These are phyloP conservation scores for Pugionium dolabratum DNA, from an alignment of 345 rosid species.

Conservation along the genomic window DNA sequence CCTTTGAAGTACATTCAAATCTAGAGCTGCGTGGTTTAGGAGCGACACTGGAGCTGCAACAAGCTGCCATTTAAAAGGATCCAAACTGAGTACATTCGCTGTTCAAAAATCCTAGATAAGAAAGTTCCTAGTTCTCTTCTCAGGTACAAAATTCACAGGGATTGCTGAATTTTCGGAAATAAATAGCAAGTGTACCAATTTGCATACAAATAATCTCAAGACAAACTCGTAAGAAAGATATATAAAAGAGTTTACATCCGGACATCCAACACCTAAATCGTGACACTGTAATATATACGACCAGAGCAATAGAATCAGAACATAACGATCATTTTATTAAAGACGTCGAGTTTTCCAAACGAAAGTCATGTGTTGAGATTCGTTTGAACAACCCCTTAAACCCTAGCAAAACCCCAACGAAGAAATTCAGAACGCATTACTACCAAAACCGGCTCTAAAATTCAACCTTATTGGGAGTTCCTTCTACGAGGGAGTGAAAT, in stretches of 20 bases:
- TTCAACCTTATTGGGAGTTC: constrained; percentile 45
- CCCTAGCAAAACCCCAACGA: constrained; percentile 51
- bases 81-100: constrained; percentile 4
- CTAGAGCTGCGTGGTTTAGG: constrained; percentile 45
- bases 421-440: background rate
- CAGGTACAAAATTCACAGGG: background rate
- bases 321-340: background rate
- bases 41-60: constrained; percentile 46
- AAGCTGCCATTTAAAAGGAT: constrained; percentile 42
- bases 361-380: constrained; percentile 15
- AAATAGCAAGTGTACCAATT: background rate
- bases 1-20: constrained; percentile 45
- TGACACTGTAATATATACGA: background rate
- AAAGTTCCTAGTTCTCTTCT: background rate
- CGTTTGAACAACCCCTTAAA: constrained; percentile 40
- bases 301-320: background rate
- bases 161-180: background rate
- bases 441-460: background rate
- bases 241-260: constrained; percentile 3
- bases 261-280: constrained; percentile 5
- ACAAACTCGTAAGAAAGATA: background rate
- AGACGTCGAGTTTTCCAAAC: background rate
- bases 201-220: background rate
- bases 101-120: background rate
- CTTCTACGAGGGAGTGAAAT: constrained; percentile 44